Evolutionary conservation across 2,329 filamentous ascomycete genomes (phyloP).

Genomic region (Beauveria caledonica): DNA sequence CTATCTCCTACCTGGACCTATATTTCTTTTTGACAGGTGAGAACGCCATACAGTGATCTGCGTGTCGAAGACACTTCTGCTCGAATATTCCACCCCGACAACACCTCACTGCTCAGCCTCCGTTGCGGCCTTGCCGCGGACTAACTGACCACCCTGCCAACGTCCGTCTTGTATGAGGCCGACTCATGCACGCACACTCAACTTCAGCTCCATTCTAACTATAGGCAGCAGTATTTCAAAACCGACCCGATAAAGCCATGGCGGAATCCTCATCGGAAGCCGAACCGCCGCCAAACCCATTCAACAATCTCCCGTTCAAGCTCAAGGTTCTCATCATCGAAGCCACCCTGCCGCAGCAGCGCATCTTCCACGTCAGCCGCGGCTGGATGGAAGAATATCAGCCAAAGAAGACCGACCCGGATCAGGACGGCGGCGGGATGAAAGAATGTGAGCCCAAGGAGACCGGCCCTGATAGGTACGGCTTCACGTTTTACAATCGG

Average conservation of each 20-base stretch:
- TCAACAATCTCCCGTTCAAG: not conserved
- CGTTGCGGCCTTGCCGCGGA: not conserved
- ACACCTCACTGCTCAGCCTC: not conserved
- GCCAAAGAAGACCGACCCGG: no score
- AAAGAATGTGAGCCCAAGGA: no score
- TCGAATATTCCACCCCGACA: not conserved
- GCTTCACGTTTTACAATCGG: not conserved
- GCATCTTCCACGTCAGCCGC: constrained; percentile 2
- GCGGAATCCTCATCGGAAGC: not conserved
- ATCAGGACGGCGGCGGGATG: not conserved
- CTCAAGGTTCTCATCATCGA: not conserved
- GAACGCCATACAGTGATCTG: no score
- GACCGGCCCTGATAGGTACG: no score
- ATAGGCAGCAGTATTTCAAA: no score
- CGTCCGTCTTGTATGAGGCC: not conserved
- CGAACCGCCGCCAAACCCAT: not conserved
- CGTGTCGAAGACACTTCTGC: not conserved
- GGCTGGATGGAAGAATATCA: no score
- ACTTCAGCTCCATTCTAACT: not conserved
- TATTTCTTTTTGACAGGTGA: no score
- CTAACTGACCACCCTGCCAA: not conserved
- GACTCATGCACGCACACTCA: not conserved
- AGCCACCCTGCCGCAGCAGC: not conserved
- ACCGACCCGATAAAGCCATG: not conserved
- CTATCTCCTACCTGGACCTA: no score